Evolutionary conservation across 768 basidiomycete genomes (phyloP).

Genomic region (Termitomyces sp.): DNA sequence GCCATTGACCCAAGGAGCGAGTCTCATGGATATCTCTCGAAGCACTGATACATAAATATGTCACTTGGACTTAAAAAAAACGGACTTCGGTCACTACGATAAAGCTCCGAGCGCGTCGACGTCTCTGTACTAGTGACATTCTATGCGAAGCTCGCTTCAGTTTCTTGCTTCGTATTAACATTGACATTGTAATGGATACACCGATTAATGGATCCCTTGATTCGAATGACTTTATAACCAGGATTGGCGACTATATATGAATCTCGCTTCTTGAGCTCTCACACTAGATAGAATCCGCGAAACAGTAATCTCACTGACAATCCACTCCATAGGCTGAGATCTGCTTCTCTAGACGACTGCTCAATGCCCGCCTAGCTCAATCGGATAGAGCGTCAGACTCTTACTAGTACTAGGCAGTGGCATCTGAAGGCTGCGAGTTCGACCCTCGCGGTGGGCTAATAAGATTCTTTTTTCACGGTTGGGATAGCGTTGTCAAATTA

Average conservation of each 20-base stretch:
- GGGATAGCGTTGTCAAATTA: no score
- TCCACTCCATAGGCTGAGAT: no score
- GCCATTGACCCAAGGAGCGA: not conserved
- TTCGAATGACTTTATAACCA: no score
- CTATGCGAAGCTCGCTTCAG: not conserved
- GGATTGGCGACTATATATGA: no score
- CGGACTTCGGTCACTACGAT: not conserved
- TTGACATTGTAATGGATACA: no score
- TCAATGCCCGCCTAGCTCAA: conserved; percentile 64
- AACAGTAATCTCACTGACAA: no score
- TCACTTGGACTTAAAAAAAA: not conserved
- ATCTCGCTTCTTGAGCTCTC: no score
- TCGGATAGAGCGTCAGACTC: conserved; percentile 64
- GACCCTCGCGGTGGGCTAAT: conserved; percentile 57
- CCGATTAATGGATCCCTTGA: no score
- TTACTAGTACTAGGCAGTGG: conserved; percentile 1
- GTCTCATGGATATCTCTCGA: not conserved
- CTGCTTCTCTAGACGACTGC: no score
- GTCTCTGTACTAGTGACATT: not conserved
- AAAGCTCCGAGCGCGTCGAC: not conserved
- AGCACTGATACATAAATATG: not conserved
- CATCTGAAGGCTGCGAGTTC: conserved; percentile 83
- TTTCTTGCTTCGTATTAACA: no score
- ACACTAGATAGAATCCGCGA: no score
- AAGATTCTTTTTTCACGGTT: no score